Percentiles rank a stretch among this genome's conserved stretches.
phyloP scores from a whole-genome alignment of 2,329 filamentous ascomycete species.

The Cercospora sesami region DNA sequence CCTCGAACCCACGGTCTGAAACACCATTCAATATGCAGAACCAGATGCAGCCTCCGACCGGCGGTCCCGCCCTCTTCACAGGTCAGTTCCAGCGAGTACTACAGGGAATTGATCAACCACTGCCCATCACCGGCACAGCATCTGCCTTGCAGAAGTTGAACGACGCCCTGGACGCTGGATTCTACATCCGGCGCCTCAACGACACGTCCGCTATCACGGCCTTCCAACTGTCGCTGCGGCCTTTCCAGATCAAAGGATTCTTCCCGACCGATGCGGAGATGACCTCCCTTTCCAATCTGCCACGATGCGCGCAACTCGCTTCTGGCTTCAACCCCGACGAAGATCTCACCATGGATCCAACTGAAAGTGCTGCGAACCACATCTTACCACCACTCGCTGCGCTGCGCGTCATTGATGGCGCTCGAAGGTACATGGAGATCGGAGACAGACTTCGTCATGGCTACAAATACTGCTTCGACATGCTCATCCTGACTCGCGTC shows the following conservation, averaged over 20 bases:
- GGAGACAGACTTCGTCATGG: background rate
- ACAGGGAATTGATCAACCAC: background rate
- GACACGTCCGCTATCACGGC: background rate
- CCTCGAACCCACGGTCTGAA: background rate
- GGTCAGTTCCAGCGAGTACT: background rate
- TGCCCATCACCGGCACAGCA: background rate
- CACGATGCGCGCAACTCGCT: background rate
- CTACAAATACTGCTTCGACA: background rate
- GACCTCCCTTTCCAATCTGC: background rate
- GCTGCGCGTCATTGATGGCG: conserved; percentile 1
- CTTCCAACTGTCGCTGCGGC: background rate
- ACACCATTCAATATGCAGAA: background rate
- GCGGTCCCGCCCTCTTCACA: background rate
- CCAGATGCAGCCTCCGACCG: background rate
- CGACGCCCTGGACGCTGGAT: background rate
- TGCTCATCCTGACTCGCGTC: background rate
- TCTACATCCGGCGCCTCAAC: background rate
- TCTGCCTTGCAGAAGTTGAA: background rate
- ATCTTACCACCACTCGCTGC: background rate
- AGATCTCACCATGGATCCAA: background rate
- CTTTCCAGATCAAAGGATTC: background rate
- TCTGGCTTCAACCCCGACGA: background rate
- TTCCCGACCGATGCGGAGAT: conserved; percentile 5
- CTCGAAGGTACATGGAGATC: conserved; percentile 1
- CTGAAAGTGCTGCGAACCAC: background rate